Evolutionary conservation across 768 basidiomycete species (phyloP), one percentile per base, ranked within the genome.

Genomic region (Ramaria sp.): DNA sequence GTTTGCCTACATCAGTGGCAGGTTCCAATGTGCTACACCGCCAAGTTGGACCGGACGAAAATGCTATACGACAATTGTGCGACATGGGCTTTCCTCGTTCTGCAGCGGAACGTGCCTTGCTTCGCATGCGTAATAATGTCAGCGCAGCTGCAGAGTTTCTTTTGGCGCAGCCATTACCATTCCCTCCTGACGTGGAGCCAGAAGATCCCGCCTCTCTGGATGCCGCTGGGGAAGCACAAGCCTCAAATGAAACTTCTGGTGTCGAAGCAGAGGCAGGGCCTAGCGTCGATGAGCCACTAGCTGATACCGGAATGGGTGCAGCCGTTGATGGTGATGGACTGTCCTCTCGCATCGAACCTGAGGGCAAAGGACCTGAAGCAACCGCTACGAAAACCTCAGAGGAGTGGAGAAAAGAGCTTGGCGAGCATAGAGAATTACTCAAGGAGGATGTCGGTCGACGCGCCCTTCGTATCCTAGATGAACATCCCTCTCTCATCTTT

Each of bases 41-140:
- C 5, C 64, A 66, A 20, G 59, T 73, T 57, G 80, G 75, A 12
- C 78, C 85, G 0, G 88, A 91, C 64, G 90, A 93, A 65, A 75
- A 74, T 44, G 79, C 85, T 34, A 80, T 97, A 51, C 78, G 79
- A 49, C 86, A 91, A 61, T 73, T 98, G 52, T 84, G 81, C 9
- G 96, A 98, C 62, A 98, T 99, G 96, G 96, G 96, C 44, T 99
- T 98, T 73, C 81, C 86, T 34, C 81, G 92, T n/a, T 77, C 81
- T 39, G 88, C 89, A 12, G 90, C 84, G 1, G 87, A 88, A 63
- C 78, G 83, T 50, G 95, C 95, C 3, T 72, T 99, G 37, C 67
- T 76, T 18, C 87, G 94, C 10, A 82, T 85, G 3, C 81, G 85
- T 58, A 98, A 98, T 67, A 93, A 96, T 62, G 74, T 96, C 62